A percentile compares a stretch with the other conserved stretches of the same genome.
Conservation (phyloP, 192 early-diverging fungal genomes). For the Chytriomyces hyalinus region DNA sequence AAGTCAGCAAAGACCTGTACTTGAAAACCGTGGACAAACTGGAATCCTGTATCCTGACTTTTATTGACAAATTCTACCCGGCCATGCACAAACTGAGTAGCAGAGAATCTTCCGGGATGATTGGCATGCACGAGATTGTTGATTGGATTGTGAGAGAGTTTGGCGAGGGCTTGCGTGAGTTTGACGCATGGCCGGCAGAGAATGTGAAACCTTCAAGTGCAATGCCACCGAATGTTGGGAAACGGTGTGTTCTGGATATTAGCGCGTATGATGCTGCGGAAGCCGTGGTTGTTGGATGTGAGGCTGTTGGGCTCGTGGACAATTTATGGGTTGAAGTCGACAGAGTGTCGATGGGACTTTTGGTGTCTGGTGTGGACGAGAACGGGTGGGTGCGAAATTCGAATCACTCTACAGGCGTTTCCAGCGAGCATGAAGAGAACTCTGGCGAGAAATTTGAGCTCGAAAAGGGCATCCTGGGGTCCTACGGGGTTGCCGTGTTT, state of each 20-base stretch:
- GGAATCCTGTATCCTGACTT: slow-evolving; percentile 8
- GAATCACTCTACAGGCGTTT: too few relatives aligned
- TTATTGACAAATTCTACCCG: slow-evolving; percentile 34
- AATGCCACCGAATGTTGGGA: background rate
- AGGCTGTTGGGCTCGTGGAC: background rate
- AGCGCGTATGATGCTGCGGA: slow-evolving; percentile 18
- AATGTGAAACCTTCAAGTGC: background rate
- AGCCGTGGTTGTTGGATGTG: slow-evolving; percentile 1
- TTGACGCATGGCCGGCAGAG: slow-evolving; percentile 5
- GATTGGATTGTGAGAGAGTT: slow-evolving; percentile 32
- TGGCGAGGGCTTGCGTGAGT: slow-evolving; percentile 3
- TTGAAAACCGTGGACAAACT: background rate
- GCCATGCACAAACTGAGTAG: slow-evolving; percentile 35
- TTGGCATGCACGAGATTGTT: slow-evolving; percentile 39
- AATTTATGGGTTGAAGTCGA: slow-evolving; percentile 41
- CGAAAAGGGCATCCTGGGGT: background rate
- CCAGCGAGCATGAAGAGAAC: background rate
- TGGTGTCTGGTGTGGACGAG: slow-evolving; percentile 38
- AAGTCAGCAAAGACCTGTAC: background rate
- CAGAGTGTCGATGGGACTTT: background rate
- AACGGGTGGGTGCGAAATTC: slow-evolving; percentile 8
- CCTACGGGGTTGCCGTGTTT: background rate
- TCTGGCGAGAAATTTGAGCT: background rate
- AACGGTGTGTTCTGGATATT: slow-evolving; percentile 22
- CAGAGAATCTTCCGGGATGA: slow-evolving; percentile 4